phyloP scores from a whole-genome alignment of 768 basidiomycete genomes.

The Pleurotus eryngii region DNA sequence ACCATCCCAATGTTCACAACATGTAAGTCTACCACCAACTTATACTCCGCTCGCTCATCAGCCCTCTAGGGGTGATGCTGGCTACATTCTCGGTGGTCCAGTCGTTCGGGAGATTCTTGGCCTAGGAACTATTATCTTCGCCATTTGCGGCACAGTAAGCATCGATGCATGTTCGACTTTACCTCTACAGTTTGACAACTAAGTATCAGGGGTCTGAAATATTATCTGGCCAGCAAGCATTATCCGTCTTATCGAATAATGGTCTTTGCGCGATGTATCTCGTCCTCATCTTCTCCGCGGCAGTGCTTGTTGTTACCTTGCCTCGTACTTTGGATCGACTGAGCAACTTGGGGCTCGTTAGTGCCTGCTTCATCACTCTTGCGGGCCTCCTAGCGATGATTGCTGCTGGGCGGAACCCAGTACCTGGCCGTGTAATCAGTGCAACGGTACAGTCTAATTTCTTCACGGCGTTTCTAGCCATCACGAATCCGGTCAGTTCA shows the following conservation, averaged over 20 bases:
- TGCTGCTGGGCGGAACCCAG: slow-evolving; percentile 44
- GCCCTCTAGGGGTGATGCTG: slow-evolving; percentile 42
- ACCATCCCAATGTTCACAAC: slow-evolving; percentile 51
- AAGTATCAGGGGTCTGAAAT: slow-evolving; percentile 40
- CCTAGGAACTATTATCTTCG: slow-evolving; percentile 46
- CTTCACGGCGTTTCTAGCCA: slow-evolving; percentile 46
- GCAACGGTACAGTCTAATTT: slow-evolving; percentile 38
- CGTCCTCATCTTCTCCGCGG: slow-evolving; percentile 42
- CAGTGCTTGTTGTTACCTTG: slow-evolving; percentile 38
- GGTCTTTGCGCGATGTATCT: slow-evolving; percentile 44
- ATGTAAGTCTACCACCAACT: slow-evolving; percentile 29
- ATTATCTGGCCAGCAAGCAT: slow-evolving; percentile 50
- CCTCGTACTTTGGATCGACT: slow-evolving; percentile 46
- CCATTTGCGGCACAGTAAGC: slow-evolving; percentile 42
- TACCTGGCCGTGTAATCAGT: slow-evolving; percentile 34
- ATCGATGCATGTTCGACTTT: slow-evolving; percentile 10
- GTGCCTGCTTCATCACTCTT: slow-evolving; percentile 38
- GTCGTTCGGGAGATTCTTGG: slow-evolving; percentile 43
- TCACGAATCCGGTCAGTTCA: slow-evolving; percentile 47
- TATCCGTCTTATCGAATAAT: slow-evolving; percentile 44
- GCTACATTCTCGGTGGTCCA: slow-evolving; percentile 45
- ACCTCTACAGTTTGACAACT: neutral
- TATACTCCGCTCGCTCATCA: too few relatives aligned
- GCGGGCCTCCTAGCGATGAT: slow-evolving; percentile 49
- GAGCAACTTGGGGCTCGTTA: slow-evolving; percentile 44